Conservation (phyloP, 805 yeast species). For the Allodekkera sacchari region DNA sequence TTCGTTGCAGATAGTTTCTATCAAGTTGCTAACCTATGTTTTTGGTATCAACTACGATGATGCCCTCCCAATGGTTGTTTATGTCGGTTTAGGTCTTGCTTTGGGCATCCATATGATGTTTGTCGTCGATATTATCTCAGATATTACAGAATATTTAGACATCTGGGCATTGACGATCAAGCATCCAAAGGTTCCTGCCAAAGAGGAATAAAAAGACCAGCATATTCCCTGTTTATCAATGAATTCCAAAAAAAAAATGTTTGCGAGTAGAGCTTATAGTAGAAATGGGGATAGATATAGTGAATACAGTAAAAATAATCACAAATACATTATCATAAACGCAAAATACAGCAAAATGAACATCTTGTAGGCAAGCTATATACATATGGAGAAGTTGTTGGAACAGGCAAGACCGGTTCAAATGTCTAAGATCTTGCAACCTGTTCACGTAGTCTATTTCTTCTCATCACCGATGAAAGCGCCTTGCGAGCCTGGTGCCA, state of each 20-base stretch:
- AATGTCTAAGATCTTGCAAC: too few relatives aligned
- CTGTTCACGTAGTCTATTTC: too few relatives aligned
- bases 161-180: constrained; percentile 81
- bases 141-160: constrained; percentile 72
- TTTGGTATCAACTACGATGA: constrained; percentile 31
- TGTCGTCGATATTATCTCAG: constrained; percentile 70
- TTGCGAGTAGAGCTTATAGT: too few relatives aligned
- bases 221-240: too few relatives aligned
- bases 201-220: constrained; percentile 1
- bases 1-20: constrained; percentile 33
- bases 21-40: constrained; percentile 27
- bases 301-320: too few relatives aligned
- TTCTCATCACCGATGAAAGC: constrained; percentile 14
- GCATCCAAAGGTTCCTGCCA: constrained; percentile 52
- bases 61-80: constrained; percentile 44
- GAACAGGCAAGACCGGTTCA: too few relatives aligned
- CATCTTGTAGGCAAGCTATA: too few relatives aligned
- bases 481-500: constrained; percentile 58
- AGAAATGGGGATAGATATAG: too few relatives aligned
- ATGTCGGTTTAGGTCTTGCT: constrained; percentile 63
- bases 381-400: too few relatives aligned
- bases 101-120: constrained; percentile 63
- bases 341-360: too few relatives aligned
- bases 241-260: too few relatives aligned
- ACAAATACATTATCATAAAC: too few relatives aligned